Evolutionary conservation across 2,329 filamentous ascomycete species (phyloP).

Genomic region (Aspergillus jensenii): DNA sequence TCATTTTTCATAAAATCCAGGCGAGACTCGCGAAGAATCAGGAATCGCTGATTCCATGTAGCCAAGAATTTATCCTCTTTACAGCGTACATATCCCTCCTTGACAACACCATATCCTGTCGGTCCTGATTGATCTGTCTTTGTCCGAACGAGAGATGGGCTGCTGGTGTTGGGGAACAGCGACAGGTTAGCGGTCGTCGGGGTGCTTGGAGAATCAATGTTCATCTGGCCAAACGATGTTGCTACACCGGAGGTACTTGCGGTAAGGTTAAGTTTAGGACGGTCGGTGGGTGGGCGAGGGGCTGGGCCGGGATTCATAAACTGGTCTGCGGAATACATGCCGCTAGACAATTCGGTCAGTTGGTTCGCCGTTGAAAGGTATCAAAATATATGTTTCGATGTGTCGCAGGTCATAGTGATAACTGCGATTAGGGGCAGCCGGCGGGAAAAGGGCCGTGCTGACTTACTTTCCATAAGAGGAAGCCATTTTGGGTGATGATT

Average conservation of each 20-base stretch:
- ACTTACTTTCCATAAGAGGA: slow-evolving; percentile 38
- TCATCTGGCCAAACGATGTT: slow-evolving; percentile 69
- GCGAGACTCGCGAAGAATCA: slow-evolving; percentile 88
- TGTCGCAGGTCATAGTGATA: not conserved
- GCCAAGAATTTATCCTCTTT: slow-evolving; percentile 80
- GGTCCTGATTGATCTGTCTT: slow-evolving; percentile 61
- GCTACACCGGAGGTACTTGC: slow-evolving; percentile 66
- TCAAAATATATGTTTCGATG: not conserved
- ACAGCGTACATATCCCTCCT: slow-evolving; percentile 56
- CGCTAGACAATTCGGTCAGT: slow-evolving; percentile 11
- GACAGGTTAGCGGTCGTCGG: slow-evolving; percentile 55
- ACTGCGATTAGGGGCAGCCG: not conserved
- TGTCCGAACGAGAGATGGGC: slow-evolving; percentile 64
- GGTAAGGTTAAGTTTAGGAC: slow-evolving; percentile 76
- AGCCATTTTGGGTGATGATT: slow-evolving; percentile 25
- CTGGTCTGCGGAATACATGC: slow-evolving; percentile 61
- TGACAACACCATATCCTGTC: slow-evolving; percentile 71
- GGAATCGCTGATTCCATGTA: slow-evolving; percentile 88
- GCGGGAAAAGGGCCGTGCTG: not conserved
- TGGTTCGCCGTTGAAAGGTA: not conserved
- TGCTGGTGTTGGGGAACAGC: slow-evolving; percentile 68
- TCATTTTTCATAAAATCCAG: slow-evolving; percentile 94
- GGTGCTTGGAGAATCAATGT: slow-evolving; percentile 65
- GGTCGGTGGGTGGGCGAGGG: slow-evolving; percentile 81
- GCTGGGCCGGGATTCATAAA: slow-evolving; percentile 98